Percentiles rank a stretch among this genome's conserved stretches.
Evolutionary conservation across 2,329 filamentous ascomycete species (phyloP).

Genomic region (Alternaria arbusti): DNA sequence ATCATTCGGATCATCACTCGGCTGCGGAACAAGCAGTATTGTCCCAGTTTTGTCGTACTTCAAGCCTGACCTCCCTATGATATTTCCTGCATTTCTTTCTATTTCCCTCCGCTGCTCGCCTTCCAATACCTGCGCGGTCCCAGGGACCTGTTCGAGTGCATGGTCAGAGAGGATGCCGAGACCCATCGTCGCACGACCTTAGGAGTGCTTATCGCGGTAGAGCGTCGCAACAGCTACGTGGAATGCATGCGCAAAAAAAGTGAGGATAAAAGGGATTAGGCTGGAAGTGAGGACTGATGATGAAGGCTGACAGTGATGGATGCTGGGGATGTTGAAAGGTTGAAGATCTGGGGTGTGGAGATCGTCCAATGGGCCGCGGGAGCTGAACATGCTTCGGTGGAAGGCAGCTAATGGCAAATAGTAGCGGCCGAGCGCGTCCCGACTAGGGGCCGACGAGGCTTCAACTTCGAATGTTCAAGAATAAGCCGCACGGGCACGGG

Average conservation of each 20-base stretch:
- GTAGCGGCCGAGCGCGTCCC: neutral
- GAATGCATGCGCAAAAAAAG: neutral
- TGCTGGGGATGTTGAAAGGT: neutral
- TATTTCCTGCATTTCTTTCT: conserved; percentile 24
- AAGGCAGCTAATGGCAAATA: neutral
- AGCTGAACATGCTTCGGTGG: neutral
- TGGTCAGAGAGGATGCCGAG: conserved; percentile 76
- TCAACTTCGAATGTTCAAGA: neutral
- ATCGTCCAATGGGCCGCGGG: neutral
- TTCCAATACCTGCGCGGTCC: conserved; percentile 52
- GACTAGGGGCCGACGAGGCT: neutral
- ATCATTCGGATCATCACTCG: conserved; percentile 89
- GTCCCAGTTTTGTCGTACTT: conserved; percentile 76
- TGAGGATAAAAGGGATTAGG: neutral
- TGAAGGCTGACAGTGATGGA: neutral
- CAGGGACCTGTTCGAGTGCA: conserved; percentile 72
- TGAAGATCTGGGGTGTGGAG: neutral
- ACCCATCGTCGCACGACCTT: conserved; percentile 58
- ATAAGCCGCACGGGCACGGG: neutral
- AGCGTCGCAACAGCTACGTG: neutral
- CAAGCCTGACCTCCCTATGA: conserved; percentile 53
- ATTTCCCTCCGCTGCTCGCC: conserved; percentile 32
- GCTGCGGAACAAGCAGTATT: conserved; percentile 88
- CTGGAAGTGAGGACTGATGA: neutral
- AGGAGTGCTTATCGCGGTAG: neutral